Base-by-base conservation (phyloP, 345 rosid species). In the Acer campestre region DNA sequence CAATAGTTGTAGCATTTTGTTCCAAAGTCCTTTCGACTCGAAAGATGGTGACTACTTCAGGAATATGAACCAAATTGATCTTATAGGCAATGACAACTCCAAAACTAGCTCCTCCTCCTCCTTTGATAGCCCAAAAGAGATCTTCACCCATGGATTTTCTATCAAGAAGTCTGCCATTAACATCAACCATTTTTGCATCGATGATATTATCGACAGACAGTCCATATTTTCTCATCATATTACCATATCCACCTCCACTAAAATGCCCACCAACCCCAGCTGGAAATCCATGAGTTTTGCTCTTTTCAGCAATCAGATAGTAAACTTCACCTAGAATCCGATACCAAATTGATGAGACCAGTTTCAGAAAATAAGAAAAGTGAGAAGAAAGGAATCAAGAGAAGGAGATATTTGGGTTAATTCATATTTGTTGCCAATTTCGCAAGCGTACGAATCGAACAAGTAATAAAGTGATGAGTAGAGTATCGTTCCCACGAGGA, bases 181-280 rank as follows among this genome's bases (percentile, higher is more conserved):
- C 95, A 70, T 87, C 91, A 51, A 90, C 85, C 16, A 92, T 73
- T 73, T 65, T 78, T 11, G 88, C 93, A 77, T 92, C 95, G 27
- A 89, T 23, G 13, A 88, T 66, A 10, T 88, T 86, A 71, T 92
- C 97, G 4, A 77, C 78, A 18, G 94, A 70, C 48, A 88, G 83
- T 31, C 97, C 97, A 9, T 75, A 88, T 70, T 89, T 90, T 68
- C 97, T 82, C 86, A 92, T 68, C 86, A 89, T 81, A 51, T 83
- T 88, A 44, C 95, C 97, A 22, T 90, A 91, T 1, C 94, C 93
- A 2, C 90, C 97, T 1, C 94, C 92, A 67, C 90, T 78, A 8
- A 92, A 22, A 69, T 92, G 97, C 2, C 97, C 97, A 0, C 94
- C 97, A 1, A 89, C 85, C 13, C 98, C 96, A 0, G 94, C 92